A percentile compares a stretch with the other conserved stretches of the same genome.
Conservation (phyloP, 140 eudicot genomes). For the Oenanthe javanica region DNA sequence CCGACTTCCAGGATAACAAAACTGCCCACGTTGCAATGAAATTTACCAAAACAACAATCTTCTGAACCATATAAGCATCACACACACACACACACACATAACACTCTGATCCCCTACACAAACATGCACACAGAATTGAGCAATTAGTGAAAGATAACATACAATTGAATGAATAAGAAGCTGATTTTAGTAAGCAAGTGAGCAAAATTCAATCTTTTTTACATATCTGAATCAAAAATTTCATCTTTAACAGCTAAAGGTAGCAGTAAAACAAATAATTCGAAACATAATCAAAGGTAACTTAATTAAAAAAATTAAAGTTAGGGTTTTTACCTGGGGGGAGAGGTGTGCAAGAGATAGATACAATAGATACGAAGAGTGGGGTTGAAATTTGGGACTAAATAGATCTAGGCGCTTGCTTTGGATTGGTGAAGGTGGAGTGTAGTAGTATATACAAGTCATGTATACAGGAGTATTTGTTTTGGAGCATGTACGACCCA, state of each 20-base stretch:
- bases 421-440: no score
- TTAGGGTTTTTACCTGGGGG: conserved; percentile 1
- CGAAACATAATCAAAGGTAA: not conserved
- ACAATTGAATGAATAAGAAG: not conserved
- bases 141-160: not conserved
- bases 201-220: not conserved
- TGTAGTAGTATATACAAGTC: not conserved
- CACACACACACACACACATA: not conserved
- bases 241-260: not conserved
- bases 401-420: not conserved
- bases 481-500: not conserved
- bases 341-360: not conserved
- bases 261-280: not conserved
- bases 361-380: not conserved
- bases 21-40: not conserved
- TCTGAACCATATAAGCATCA: not conserved
- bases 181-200: not conserved
- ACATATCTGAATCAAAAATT: not conserved
- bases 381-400: not conserved
- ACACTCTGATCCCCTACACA: not conserved
- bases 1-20: not conserved
- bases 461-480: not conserved
- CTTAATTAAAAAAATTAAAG: not conserved
- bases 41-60: not conserved
- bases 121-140: not conserved